These are phyloP conservation scores for Fistulinella prunicolor DNA, from an alignment of 768 basidiomycete species.

Conservation along the genomic window DNA sequence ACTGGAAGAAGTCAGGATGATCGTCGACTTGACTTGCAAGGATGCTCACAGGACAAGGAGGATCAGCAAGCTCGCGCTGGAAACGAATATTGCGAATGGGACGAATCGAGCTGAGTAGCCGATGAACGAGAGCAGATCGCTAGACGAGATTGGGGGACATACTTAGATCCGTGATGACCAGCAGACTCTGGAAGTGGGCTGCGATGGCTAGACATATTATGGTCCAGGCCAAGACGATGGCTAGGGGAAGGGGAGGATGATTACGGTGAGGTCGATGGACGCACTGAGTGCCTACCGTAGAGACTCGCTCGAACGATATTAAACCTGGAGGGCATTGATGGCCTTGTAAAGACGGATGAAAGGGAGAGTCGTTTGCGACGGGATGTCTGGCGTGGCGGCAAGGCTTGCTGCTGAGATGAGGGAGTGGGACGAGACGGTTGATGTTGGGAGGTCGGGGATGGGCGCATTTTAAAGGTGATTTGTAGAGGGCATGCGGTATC, in stretches of 20 bases:
- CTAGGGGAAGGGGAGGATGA: constrained; percentile 33
- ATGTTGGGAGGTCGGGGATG: constrained; percentile 25
- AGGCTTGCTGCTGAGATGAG: constrained; percentile 20
- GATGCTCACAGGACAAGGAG: constrained; percentile 60
- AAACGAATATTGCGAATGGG: constrained; percentile 82
- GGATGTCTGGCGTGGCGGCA: constrained; percentile 29
- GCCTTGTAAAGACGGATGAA: constrained; percentile 29
- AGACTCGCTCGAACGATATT: constrained; percentile 63
- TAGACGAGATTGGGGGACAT: constrained; percentile 26
- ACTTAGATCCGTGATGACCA: constrained; percentile 81
- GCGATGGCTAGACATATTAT: constrained; percentile 78
- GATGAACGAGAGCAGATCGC: constrained; percentile 1
- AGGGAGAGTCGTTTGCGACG: constrained; percentile 35
- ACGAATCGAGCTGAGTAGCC: constrained; percentile 70
- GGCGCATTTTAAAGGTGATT: constrained; percentile 29
- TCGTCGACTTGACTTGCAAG: background rate
- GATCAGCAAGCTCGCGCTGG: constrained; percentile 64
- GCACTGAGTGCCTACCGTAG: constrained; percentile 49
- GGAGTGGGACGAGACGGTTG: constrained; percentile 20
- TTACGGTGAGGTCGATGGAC: constrained; percentile 1
- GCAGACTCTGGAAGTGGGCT: constrained; percentile 68
- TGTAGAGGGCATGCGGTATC: constrained; percentile 28
- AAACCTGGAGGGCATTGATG: constrained; percentile 68
- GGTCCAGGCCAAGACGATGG: constrained; percentile 67
- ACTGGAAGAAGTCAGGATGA: constrained; percentile 33